Evolutionary conservation across 345 rosid genomes (phyloP), one percentile per base, ranked within the genome.

Genomic region (Eucalyptus albens): DNA sequence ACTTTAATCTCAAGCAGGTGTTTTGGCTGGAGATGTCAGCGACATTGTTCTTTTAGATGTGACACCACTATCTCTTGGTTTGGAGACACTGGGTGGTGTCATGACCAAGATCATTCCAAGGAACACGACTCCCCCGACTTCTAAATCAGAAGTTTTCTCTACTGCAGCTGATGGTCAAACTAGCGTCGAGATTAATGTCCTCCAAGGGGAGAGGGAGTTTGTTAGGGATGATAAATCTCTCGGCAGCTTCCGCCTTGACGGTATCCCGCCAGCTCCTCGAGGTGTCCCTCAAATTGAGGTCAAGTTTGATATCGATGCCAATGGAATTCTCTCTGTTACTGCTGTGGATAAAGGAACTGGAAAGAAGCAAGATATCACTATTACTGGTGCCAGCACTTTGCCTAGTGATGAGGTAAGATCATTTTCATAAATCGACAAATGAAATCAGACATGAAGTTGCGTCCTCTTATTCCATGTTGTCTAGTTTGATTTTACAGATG

Each of bases 91-190:
- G 65, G 99, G 99, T 50, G 98, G 99, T 45, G 99, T 98, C 24
- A 98, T 98, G 99, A 98, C 99, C 13, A 98, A 98, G 93, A 97
- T 97, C 87, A 98, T 98, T 86, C 97, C 99, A 4, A 96, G 99
- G 91, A 98, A 98, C 91, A 96, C 99, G 3, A 98, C 99, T 4
- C 89, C 97, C 47, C 99, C 99, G 42, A 97, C 99, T 22, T 98
- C 99, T 24, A 98, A 98, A 91, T 98, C 99, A 29, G 99, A 98
- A 92, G 99, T 98, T 59, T 98, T 98, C 91, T 98, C 99, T 21
- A 98, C 99, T 15, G 99, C 99, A 83, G 99, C 99, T 5, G 99
- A 98, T 92, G 99, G 99, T 45, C 99, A 98, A 92, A 98, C 99
- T 33, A 98, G 99, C 85, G 99, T 98, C 4, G 99, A 98, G 92